Base-by-base conservation (phyloP, 1,139 yeast genomes). In the Martiniozyma asiatica region DNA sequence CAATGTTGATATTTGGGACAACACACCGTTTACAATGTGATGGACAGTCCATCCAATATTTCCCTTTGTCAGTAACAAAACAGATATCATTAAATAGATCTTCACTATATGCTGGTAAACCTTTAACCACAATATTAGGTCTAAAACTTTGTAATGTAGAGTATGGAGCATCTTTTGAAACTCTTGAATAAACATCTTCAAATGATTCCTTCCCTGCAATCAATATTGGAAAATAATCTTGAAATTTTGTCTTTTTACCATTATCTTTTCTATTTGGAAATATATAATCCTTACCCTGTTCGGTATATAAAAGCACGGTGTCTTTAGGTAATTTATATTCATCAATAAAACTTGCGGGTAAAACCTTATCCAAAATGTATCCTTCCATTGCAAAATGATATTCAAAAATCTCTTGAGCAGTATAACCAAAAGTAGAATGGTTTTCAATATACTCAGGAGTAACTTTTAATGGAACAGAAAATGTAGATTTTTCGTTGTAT, bases 171-270 rank as follows among this genome's bases (percentile, higher is more conserved):
- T 25, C 30, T 10, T 31, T 27, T 7, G 35, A 38, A 13, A 56
- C 47, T 10, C 43, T 38, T 2, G 33, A 32, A 25, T 50, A 48
- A 12, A 62, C 43, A 13, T 47, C 52, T 6, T 47, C 54, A 16
- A 58, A 40, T 6, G 61, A 55, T 15, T 50, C 52, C 12, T 53
- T 44, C 0, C 61, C 47, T 31, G 59, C 43, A 24, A 63, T 37
- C 28, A 61, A 47, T 13, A 61, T 50, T 2, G 71, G 70, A 37
- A 41, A 64, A 32, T 59, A 56, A 39, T 64, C 70, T 34, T 62
- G 70, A 43, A 61, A 63, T 7, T 48, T 35, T 1, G 62, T 44
- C 4, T 23, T 31, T 31, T 51, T 39, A 16, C 39, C 31, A 5
- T 34, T 30, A 6, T 17, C 7, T 17, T 6, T 6, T 17, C 7